Base-by-base conservation (phyloP, 2,329 filamentous ascomycete species). In the Neofusicoccum umdonicola region DNA sequence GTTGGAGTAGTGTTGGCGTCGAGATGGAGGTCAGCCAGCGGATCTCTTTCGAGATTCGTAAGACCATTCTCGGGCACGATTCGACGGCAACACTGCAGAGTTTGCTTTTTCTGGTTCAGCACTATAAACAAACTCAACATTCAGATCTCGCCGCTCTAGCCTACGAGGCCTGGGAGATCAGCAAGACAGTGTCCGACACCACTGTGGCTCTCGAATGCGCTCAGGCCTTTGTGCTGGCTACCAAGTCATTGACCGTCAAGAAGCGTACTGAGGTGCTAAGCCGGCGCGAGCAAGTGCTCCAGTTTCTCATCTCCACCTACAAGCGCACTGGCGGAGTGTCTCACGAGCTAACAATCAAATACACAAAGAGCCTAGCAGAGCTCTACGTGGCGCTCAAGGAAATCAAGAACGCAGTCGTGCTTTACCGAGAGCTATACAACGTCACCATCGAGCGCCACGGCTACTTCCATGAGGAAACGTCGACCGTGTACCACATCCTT, bases 141-240 rank as follows among this genome's bases (percentile, higher is more conserved):
- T 65, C 72, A 79, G 3, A 44, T 15, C 15, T 44, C 4, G 76
- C 78, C 54, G 75, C 79, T 42, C 78, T 78, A 66, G 66, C 67
- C 5, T 72, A 66, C 58, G 68, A 69, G 11, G 69, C 69, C 3
- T 72, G 68, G 68, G 68, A 68, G 57, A 67, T 72, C 41, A 69
- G 69, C 51, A 67, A 50, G 7, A 47, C 63, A 19, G 12, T 44
- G 6, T 44, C 17, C 7, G 27, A 31, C 27, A 31, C 27, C 27
- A 31, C 27, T 31, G 27, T 31, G 27, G 27, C 4, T 7, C 27
- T 31, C 27, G 27, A 31, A 31, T 31, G 27, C 27, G 27, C 27
- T 31, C 27, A 31, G 27, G 27, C 27, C 1, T 31, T 31, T 31
- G 27, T 31, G 27, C 27, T 31, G 27, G 27, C 27, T 31, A 31